These are phyloP conservation scores for Eucalyptus cladocalyx DNA, from an alignment of 345 rosid genomes.

Conservation along the genomic window DNA sequence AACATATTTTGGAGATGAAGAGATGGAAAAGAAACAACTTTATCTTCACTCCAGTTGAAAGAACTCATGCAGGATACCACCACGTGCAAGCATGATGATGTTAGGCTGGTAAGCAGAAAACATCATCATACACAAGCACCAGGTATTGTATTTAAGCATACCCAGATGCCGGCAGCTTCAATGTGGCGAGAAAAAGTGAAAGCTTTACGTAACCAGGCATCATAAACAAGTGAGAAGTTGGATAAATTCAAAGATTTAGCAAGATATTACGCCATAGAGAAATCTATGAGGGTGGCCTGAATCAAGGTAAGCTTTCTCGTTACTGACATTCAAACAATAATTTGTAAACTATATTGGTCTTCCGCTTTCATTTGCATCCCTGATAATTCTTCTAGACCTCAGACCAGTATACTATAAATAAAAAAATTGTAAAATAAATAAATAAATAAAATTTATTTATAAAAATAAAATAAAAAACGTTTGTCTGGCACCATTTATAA, in stretches of 20 bases:
- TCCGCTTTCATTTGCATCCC: not conserved
- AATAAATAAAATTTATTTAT: too few species aligned
- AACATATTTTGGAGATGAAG: not conserved
- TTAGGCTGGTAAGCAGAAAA: not conserved
- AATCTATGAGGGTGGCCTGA: not conserved
- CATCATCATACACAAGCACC: not conserved
- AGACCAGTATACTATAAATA: not conserved
- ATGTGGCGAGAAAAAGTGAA: not conserved
- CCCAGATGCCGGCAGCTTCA: not conserved
- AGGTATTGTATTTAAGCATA: not conserved
- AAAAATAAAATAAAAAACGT: not conserved
- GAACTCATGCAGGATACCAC: not conserved
- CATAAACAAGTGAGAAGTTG: not conserved
- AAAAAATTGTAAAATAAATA: not conserved
- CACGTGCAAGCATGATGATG: not conserved
- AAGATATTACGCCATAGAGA: not conserved
- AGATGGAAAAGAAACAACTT: not conserved
- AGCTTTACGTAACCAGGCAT: not conserved
- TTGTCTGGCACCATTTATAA: not conserved
- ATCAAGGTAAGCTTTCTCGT: not conserved
- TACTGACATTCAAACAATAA: not conserved
- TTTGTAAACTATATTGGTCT: not conserved
- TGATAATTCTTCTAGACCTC: not conserved
- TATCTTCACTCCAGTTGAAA: not conserved
- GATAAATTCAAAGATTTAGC: not conserved